Conservation (phyloP, 2,329 filamentous ascomycete genomes). For the Thelonectria blattea region DNA sequence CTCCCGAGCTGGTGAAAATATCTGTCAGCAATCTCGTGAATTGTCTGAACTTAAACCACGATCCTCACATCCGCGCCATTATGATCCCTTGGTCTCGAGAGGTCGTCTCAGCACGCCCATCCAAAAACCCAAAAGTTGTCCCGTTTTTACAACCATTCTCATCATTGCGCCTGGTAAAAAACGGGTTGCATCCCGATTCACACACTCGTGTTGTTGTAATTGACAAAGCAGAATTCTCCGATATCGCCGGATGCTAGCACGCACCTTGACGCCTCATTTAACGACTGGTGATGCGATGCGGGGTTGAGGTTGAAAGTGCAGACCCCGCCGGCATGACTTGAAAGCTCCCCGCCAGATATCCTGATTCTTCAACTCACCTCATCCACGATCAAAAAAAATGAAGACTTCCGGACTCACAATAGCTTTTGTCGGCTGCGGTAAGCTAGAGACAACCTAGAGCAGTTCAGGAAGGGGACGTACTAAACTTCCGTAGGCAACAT, state of each 20-base stretch:
- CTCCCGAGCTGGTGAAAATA: too few relatives aligned
- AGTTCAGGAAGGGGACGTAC: not conserved
- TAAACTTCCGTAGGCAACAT: slow-evolving; percentile 6
- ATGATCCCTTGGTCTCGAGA: too few relatives aligned
- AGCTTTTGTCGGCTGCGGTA: slow-evolving; percentile 5
- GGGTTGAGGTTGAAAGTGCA: not conserved
- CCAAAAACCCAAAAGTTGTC: too few relatives aligned
- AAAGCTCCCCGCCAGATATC: not conserved
- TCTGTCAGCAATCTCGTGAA: too few relatives aligned
- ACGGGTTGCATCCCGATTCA: too few relatives aligned
- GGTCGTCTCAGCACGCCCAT: too few relatives aligned
- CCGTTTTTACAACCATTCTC: too few relatives aligned
- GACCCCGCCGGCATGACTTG: not conserved
- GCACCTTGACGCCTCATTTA: not conserved
- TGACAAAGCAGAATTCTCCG: not conserved
- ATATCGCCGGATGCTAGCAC: not conserved
- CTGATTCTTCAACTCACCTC: not conserved
- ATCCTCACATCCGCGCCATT: too few relatives aligned
- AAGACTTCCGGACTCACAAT: not conserved
- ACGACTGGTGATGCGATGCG: not conserved
- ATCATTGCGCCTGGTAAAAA: too few relatives aligned
- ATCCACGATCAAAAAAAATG: not conserved
- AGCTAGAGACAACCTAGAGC: not conserved
- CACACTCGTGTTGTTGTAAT: not conserved
- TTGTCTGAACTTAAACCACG: too few relatives aligned